Percentiles rank a stretch among this genome's conserved stretches.
phyloP scores from a whole-genome alignment of 352 stramenopile species.

The Globisporangium acanthophoron region DNA sequence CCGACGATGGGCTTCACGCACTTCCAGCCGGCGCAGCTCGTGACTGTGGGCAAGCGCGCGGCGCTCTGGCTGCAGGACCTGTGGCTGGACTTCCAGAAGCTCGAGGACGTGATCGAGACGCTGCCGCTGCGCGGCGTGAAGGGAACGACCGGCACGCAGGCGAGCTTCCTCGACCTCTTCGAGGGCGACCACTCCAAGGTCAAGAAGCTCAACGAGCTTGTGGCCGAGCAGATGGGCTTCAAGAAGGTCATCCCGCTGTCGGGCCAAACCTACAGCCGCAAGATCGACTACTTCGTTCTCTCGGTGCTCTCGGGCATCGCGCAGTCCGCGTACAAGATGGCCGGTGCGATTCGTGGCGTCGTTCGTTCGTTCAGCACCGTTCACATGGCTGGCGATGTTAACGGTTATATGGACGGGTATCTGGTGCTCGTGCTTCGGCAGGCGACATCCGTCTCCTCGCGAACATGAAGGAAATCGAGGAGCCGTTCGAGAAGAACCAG shows the following conservation, averaged over 20 bases:
- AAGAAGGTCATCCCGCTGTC: slow-evolving; percentile 95
- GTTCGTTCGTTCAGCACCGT: background rate
- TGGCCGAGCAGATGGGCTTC: slow-evolving; percentile 98
- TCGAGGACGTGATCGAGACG: slow-evolving; percentile 94
- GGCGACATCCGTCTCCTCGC: slow-evolving; percentile 97
- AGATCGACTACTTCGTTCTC: slow-evolving; percentile 97
- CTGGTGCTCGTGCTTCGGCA: background rate
- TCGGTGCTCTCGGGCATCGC: slow-evolving; percentile 95
- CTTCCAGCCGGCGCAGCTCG: slow-evolving; percentile 98
- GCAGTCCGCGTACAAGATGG: slow-evolving; percentile 99
- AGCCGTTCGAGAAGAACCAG: slow-evolving; percentile 91
- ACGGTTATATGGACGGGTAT: too few species aligned
- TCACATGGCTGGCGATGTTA: background rate
- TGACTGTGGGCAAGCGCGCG: slow-evolving; percentile 97
- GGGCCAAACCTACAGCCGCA: slow-evolving; percentile 98
- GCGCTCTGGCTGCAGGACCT: slow-evolving; percentile 98
- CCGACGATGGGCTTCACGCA: slow-evolving; percentile 99
- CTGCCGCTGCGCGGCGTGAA: slow-evolving; percentile 98
- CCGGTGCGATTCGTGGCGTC: slow-evolving; percentile 28
- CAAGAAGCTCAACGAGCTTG: slow-evolving; percentile 94
- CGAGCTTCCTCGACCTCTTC: slow-evolving; percentile 98
- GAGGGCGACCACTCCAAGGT: slow-evolving; percentile 97
- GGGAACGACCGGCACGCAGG: slow-evolving; percentile 98
- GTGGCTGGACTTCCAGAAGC: slow-evolving; percentile 94
- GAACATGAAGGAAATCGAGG: slow-evolving; percentile 99